These are phyloP conservation scores for Yamadazyma jaroonii DNA, from an alignment of 1,139 yeast genomes.

Conservation along the genomic window DNA sequence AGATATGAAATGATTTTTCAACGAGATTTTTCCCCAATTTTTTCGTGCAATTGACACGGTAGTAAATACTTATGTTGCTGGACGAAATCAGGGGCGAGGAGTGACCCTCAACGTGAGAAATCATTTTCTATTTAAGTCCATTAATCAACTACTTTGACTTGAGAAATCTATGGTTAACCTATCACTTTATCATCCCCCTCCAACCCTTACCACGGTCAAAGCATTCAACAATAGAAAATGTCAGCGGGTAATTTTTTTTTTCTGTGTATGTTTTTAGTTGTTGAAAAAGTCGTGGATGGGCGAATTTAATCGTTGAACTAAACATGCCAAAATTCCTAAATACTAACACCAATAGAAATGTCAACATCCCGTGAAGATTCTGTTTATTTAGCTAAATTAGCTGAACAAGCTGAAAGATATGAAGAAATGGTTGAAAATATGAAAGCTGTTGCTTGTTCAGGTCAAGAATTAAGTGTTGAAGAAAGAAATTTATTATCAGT, in stretches of 20 bases:
- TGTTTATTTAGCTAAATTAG: constrained; percentile 96
- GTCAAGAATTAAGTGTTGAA: constrained; percentile 93
- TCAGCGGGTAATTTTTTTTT: too few species aligned
- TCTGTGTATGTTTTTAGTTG: too few species aligned
- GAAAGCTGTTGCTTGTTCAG: constrained; percentile 96
- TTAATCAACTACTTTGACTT: too few species aligned
- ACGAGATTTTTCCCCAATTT: too few species aligned
- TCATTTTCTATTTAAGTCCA: too few species aligned
- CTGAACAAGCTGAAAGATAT: constrained; percentile 99
- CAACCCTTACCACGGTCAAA: too few species aligned
- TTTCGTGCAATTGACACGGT: background rate
- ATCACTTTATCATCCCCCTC: too few species aligned
- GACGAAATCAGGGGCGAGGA: background rate
- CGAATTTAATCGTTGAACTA: background rate
- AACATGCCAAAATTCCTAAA: background rate
- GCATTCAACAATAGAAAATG: too few species aligned
- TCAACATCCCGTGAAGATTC: constrained; percentile 95
- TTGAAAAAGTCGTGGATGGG: constrained; percentile 1
- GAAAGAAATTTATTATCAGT: constrained; percentile 96
- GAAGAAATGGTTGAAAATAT: constrained; percentile 99
- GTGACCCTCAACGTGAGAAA: too few species aligned
- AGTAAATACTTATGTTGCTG: background rate
- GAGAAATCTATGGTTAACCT: too few species aligned
- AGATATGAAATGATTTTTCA: too few species aligned
- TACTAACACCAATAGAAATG: constrained; percentile 36